Conservation (phyloP, 2,329 filamentous ascomycete species). For the Cladorrhinum sp. region DNA sequence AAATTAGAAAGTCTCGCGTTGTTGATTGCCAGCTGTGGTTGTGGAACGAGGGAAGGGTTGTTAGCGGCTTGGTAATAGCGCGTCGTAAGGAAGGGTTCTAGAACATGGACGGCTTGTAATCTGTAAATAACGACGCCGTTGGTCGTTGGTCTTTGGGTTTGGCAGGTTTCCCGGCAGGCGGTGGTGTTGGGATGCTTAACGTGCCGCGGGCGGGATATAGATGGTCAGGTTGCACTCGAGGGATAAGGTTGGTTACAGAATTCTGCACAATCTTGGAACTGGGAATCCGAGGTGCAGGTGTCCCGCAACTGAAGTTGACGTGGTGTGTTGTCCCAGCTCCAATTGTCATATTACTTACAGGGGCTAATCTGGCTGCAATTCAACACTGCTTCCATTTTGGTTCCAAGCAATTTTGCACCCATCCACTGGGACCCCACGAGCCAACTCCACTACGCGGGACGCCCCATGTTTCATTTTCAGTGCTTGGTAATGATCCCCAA, state of each 20-base stretch:
- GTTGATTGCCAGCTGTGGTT: constrained; percentile 1
- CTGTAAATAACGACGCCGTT: not conserved
- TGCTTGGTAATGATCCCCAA: not conserved
- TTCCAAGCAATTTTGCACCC: not conserved
- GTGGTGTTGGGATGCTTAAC: not conserved
- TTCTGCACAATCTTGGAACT: not conserved
- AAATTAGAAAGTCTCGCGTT: not conserved
- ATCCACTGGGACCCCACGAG: not conserved
- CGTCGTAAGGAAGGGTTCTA: not conserved
- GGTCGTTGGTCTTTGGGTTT: not conserved
- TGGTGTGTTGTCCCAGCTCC: not conserved
- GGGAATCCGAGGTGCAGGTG: not conserved
- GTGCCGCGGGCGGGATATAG: not conserved
- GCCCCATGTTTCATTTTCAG: not conserved
- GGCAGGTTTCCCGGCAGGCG: not conserved
- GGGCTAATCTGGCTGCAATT: not conserved
- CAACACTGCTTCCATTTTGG: not conserved
- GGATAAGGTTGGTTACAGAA: not conserved
- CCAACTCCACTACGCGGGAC: not conserved
- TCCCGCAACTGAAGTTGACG: not conserved
- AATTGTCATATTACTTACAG: not conserved
- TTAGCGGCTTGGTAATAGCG: not conserved
- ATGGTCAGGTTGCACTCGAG: not conserved
- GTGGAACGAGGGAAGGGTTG: not conserved
- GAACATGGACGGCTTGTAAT: not conserved